Evolutionary conservation across 345 rosid genomes (phyloP).

Genomic region (Bruguiera gymnorhiza): DNA sequence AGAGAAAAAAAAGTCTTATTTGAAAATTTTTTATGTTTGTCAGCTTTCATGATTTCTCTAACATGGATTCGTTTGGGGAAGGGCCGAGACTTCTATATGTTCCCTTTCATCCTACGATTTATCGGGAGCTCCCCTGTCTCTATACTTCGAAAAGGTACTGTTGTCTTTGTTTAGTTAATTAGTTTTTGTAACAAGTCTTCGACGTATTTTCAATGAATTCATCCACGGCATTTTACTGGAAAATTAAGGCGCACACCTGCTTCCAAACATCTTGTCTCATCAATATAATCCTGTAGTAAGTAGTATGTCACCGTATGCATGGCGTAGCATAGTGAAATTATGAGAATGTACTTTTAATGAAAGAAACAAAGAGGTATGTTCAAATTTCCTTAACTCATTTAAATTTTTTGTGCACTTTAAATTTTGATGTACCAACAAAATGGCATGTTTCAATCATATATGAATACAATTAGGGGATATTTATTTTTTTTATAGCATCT

Average conservation of each 20-base stretch:
- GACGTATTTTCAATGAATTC: conserved; percentile 24
- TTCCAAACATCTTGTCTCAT: conserved; percentile 6
- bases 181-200: conserved; percentile 11
- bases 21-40: conserved; percentile 22
- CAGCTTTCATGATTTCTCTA: conserved; percentile 55
- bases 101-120: neutral
- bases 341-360: too few species aligned
- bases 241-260: conserved; percentile 16
- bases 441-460: too few species aligned
- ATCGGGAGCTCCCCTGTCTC: conserved; percentile 6
- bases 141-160: neutral
- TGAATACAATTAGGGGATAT: too few species aligned
- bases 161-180: neutral
- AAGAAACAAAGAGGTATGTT: too few species aligned
- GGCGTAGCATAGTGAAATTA: too few species aligned
- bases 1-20: neutral
- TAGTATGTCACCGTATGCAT: too few species aligned
- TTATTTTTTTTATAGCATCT: too few species aligned
- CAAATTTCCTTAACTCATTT: too few species aligned
- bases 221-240: conserved; percentile 24
- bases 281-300: too few species aligned
- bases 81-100: conserved; percentile 22
- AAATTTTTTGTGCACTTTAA: too few species aligned
- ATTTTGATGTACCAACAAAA: too few species aligned
- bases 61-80: conserved; percentile 53